Conservation (phyloP, 176 grass and related monocot genomes). For the barley (Hordeum vulgare) region DNA sequence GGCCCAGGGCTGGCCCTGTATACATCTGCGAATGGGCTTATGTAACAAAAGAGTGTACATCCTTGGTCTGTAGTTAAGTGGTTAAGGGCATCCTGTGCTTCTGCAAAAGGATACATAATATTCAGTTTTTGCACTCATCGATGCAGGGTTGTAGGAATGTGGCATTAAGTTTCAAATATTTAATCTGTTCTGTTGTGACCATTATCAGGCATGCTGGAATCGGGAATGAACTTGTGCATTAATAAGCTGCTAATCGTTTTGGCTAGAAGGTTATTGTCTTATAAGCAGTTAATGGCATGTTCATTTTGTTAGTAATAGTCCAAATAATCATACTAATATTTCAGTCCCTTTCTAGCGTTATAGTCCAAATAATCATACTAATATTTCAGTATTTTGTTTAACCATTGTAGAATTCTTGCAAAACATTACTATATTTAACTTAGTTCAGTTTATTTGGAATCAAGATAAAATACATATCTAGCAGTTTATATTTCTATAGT, state of each 20-base stretch:
- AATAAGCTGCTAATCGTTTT: background rate
- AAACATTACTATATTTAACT: no score
- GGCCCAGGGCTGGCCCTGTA: no score
- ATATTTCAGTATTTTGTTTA: no score
- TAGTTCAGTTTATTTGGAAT: no score
- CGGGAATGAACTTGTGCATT: no score
- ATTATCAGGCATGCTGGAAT: background rate
- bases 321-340: no score
- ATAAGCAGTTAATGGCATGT: background rate
- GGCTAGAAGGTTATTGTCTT: background rate
- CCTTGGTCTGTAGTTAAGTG: background rate
- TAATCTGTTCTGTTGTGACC: slow-evolving; percentile 7
- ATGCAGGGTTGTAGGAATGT: background rate
- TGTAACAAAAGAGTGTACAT: background rate
- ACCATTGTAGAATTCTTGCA: no score
- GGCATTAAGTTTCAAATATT: background rate
- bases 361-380: no score
- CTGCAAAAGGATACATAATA: background rate
- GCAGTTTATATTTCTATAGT: no score
- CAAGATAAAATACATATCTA: no score
- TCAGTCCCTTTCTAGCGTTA: no score
- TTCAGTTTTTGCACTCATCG: background rate
- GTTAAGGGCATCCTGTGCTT: background rate
- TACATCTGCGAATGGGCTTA: background rate
- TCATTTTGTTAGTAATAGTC: background rate